A percentile compares a stretch with the other conserved stretches of the same genome.
Evolutionary conservation across 768 basidiomycete genomes (phyloP).

Genomic region (Macrolepiota dolichaula): DNA sequence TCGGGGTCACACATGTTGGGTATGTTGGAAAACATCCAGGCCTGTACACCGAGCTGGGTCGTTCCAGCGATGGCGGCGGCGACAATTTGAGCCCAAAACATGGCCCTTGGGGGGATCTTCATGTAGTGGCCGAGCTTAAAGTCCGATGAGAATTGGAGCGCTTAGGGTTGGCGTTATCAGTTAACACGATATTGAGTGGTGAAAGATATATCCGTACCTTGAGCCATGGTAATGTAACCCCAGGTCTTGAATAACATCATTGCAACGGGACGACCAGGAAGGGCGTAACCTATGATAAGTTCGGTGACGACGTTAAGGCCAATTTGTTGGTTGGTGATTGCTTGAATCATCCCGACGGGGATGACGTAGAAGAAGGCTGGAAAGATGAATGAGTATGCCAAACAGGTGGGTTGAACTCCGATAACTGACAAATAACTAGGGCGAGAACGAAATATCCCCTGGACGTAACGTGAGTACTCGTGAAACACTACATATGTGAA

Average conservation of each 20-base stretch:
- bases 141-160: slow-evolving; percentile 67
- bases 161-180: slow-evolving; percentile 24
- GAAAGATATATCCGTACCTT: slow-evolving; percentile 27
- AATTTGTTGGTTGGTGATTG: slow-evolving; percentile 79
- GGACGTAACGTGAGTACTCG: background rate
- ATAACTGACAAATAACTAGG: slow-evolving; percentile 48
- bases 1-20: slow-evolving; percentile 49
- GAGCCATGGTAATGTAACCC: slow-evolving; percentile 70
- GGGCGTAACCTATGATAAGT: slow-evolving; percentile 73
- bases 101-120: slow-evolving; percentile 67
- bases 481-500: background rate
- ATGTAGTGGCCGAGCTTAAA: slow-evolving; percentile 81
- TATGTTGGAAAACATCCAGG: slow-evolving; percentile 76
- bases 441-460: slow-evolving; percentile 62
- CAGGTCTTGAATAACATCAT: slow-evolving; percentile 88
- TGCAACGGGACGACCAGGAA: slow-evolving; percentile 75
- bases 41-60: slow-evolving; percentile 71
- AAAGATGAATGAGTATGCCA: background rate
- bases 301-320: slow-evolving; percentile 77
- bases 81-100: slow-evolving; percentile 71
- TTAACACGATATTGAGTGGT: background rate
- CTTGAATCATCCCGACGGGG: slow-evolving; percentile 63
- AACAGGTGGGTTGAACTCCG: background rate
- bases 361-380: slow-evolving; percentile 63
- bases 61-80: slow-evolving; percentile 69